Conservation (phyloP, 768 basidiomycete species). For the Boletus eberwhitei region DNA sequence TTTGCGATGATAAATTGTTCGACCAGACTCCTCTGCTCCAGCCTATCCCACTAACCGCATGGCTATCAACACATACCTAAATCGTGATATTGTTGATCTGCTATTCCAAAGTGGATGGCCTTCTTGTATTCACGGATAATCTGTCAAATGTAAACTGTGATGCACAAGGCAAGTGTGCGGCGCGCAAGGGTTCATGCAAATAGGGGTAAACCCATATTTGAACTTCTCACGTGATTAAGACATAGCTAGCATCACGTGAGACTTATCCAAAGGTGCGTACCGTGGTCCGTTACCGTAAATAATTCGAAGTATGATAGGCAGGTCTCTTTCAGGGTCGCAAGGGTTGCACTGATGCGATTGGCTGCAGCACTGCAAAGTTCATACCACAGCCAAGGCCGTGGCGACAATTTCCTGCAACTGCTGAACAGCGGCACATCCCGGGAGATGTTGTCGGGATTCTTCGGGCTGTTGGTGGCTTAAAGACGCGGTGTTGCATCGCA, state of each 20-base stretch:
- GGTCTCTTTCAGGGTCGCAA: not conserved
- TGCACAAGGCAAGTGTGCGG: slow-evolving; percentile 4
- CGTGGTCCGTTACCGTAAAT: not conserved
- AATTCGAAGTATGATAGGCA: not conserved
- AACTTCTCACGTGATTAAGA: not conserved
- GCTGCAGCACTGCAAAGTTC: not conserved
- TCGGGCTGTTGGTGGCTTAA: slow-evolving; percentile 24
- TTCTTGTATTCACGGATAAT: slow-evolving; percentile 9
- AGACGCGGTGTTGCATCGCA: slow-evolving; percentile 4
- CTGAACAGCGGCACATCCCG: slow-evolving; percentile 18
- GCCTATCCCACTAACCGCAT: slow-evolving; percentile 11
- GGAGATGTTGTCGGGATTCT: slow-evolving; percentile 21
- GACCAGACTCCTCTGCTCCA: slow-evolving; percentile 3
- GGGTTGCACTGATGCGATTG: not conserved
- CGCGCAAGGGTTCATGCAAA: not conserved
- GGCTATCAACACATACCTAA: slow-evolving; percentile 5
- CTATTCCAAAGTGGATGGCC: not conserved
- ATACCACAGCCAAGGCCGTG: not conserved
- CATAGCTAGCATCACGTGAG: not conserved
- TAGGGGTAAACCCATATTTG: slow-evolving; percentile 1
- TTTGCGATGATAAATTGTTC: slow-evolving; percentile 4
- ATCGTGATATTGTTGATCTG: slow-evolving; percentile 4
- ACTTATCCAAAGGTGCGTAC: too few relatives aligned
- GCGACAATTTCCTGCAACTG: not conserved
- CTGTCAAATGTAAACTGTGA: slow-evolving; percentile 10